phyloP scores from a whole-genome alignment of 148 eudicot genomes.

The Dianthus caryophyllus region DNA sequence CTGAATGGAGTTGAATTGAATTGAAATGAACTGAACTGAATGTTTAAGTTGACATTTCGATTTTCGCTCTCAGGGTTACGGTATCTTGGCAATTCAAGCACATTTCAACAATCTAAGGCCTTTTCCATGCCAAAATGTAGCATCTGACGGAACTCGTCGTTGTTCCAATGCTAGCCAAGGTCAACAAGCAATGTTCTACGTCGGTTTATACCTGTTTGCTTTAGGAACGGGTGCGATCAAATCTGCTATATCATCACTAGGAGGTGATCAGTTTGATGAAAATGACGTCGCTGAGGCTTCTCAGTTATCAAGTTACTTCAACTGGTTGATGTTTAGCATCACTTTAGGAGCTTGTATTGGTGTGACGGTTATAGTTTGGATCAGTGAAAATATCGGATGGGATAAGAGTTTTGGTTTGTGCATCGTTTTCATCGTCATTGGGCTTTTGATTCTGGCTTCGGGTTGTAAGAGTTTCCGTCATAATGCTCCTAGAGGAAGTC shows the following conservation, averaged over 20 bases:
- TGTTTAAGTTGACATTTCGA: too few relatives aligned
- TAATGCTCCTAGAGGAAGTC: conserved; percentile 1
- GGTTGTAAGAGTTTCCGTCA: background rate
- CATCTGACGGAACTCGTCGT: background rate
- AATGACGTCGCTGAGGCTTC: background rate
- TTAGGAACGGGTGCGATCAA: conserved; percentile 4
- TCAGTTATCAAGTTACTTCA: background rate
- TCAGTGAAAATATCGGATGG: conserved; percentile 9
- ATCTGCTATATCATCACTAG: background rate
- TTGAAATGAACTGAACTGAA: too few relatives aligned
- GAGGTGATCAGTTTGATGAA: conserved; percentile 10
- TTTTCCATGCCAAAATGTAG: background rate
- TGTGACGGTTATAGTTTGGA: conserved; percentile 5
- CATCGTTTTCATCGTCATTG: background rate
- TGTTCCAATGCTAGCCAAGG: background rate
- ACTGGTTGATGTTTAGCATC: conserved; percentile 6
- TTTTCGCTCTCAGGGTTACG: conserved; percentile 5
- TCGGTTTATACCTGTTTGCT: conserved; percentile 1
- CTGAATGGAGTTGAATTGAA: too few relatives aligned
- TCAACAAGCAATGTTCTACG: background rate
- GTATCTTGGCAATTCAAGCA: background rate
- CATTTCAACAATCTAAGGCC: conserved; percentile 1
- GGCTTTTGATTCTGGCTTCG: background rate
- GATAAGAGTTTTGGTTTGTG: conserved; percentile 9
- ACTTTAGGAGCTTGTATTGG: conserved; percentile 2